phyloP scores from a whole-genome alignment of 495 filamentous ascomycete species.

The Aspergillus avenaceus region DNA sequence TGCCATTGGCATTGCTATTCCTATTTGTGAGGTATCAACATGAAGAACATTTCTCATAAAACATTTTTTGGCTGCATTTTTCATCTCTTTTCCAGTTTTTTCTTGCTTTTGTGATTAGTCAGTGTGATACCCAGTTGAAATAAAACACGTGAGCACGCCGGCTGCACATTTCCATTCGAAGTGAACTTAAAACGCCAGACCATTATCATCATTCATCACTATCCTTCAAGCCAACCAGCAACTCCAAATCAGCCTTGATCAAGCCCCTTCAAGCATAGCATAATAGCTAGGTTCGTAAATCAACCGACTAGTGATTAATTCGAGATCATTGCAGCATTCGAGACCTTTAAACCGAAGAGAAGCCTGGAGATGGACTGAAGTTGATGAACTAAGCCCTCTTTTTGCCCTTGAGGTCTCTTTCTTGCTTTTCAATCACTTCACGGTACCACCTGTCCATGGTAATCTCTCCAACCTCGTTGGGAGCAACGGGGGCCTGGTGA shows the following conservation, averaged over 20 bases:
- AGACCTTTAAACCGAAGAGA: neutral
- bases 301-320: too few species aligned
- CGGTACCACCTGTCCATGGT: too few species aligned
- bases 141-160: neutral
- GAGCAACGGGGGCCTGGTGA: too few species aligned
- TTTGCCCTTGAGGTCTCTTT: too few species aligned
- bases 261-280: too few species aligned
- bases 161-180: neutral
- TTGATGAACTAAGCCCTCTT: too few species aligned
- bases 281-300: too few species aligned
- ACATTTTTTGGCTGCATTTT: neutral
- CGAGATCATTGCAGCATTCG: neutral
- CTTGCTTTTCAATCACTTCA: neutral
- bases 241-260: neutral
- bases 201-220: neutral
- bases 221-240: neutral
- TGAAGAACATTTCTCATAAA: neutral
- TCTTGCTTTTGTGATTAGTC: neutral
- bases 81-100: neutral
- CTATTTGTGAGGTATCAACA: neutral
- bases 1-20: constrained; percentile 1
- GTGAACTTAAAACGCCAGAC: neutral
- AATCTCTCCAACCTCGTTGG: too few species aligned
- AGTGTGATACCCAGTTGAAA: neutral
- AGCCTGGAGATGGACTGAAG: neutral